A percentile compares a stretch with the other conserved stretches of the same genome.
Evolutionary conservation across 345 rosid species (phyloP).

Genomic region (Eutrema japonicum): DNA sequence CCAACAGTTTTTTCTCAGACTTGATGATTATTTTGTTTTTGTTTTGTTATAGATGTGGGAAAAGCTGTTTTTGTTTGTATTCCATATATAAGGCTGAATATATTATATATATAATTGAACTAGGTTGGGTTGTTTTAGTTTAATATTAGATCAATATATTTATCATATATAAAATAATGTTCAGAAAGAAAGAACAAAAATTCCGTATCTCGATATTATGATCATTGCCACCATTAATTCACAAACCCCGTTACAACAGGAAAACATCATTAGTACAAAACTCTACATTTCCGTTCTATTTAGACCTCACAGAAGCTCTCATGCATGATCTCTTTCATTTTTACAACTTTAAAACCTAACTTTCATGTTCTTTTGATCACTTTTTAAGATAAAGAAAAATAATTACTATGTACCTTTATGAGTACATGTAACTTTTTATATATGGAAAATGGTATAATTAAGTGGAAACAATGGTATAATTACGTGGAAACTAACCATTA

Average conservation of each 20-base stretch:
- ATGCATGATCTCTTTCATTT: constrained; percentile 30
- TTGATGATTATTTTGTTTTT: constrained; percentile 17
- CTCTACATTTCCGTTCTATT: constrained; percentile 63
- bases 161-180: neutral
- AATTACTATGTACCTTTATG: constrained; percentile 3
- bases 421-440: constrained; percentile 21
- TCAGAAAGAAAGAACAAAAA: constrained; percentile 35
- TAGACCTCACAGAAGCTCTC: constrained; percentile 35
- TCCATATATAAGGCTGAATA: constrained; percentile 19
- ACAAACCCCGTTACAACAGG: constrained; percentile 61
- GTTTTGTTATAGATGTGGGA: constrained; percentile 24
- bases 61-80: constrained; percentile 46
- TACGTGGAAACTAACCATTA: constrained; percentile 52
- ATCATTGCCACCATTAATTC: constrained; percentile 84
- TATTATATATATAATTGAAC: constrained; percentile 22
- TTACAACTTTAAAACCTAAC: constrained; percentile 27
- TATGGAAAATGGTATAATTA: neutral
- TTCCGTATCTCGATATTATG: constrained; percentile 65
- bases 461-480: constrained; percentile 21
- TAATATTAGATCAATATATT: neutral
- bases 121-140: constrained; percentile 9
- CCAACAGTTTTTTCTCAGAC: constrained; percentile 19
- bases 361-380: constrained; percentile 26
- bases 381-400: neutral
- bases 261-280: constrained; percentile 81